Evolutionary conservation across 768 basidiomycete genomes (phyloP).

Genomic region (Agrocybe chaxingu): DNA sequence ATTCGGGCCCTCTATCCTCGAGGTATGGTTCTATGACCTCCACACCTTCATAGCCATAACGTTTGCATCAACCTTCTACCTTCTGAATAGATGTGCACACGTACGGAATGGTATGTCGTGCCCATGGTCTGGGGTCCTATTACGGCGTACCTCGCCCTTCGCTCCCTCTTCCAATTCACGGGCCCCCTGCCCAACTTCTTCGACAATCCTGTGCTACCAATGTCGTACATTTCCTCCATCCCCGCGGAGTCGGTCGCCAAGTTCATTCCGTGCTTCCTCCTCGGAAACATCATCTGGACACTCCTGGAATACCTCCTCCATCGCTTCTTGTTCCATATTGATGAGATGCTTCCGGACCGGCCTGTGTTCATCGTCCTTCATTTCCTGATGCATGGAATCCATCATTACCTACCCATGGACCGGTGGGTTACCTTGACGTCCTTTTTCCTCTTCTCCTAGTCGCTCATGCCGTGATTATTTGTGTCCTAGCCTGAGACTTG

Average conservation of each 20-base stretch:
- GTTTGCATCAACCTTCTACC: slow-evolving; percentile 1
- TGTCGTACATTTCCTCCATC: slow-evolving; percentile 43
- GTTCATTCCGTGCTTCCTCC: slow-evolving; percentile 65
- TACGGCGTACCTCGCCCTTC: slow-evolving; percentile 69
- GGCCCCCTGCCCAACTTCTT: slow-evolving; percentile 64
- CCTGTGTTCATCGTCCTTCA: slow-evolving; percentile 80
- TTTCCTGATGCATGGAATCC: slow-evolving; percentile 92
- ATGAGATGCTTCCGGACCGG: slow-evolving; percentile 80
- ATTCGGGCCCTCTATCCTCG: slow-evolving; percentile 79
- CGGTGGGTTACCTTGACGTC: slow-evolving; percentile 40
- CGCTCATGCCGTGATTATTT: slow-evolving; percentile 1
- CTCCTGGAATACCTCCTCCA: slow-evolving; percentile 90
- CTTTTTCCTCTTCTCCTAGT: neutral
- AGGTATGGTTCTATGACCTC: slow-evolving; percentile 42
- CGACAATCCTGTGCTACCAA: slow-evolving; percentile 51
- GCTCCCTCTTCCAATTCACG: slow-evolving; percentile 81
- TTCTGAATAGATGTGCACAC: slow-evolving; percentile 60
- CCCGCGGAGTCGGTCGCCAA: slow-evolving; percentile 51
- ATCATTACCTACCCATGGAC: slow-evolving; percentile 98
- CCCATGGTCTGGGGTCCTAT: slow-evolving; percentile 93
- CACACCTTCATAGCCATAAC: neutral
- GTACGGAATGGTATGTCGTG: slow-evolving; percentile 92
- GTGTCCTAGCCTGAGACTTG: slow-evolving; percentile 69
- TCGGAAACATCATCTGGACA: slow-evolving; percentile 92
- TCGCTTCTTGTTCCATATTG: slow-evolving; percentile 97